Conservation (phyloP, 1,284 basidiomycete genomes). For the Papiliotrema flavescens region DNA sequence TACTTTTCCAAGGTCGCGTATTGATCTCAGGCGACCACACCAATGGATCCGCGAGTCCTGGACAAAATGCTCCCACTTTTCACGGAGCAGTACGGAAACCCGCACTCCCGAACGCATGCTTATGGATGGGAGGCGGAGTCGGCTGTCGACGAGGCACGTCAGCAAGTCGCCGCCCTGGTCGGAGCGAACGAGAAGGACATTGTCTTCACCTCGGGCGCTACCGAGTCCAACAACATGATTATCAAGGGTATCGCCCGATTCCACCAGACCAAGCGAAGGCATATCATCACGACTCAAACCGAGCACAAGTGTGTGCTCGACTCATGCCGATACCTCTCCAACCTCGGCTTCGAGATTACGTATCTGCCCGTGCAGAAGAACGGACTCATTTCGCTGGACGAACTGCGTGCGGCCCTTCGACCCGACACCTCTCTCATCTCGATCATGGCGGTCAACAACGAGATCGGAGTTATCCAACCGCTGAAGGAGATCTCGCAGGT, state of each 20-base stretch:
- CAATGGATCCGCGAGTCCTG: constrained; percentile 93
- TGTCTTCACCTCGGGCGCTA: constrained; percentile 96
- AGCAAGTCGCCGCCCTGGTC: constrained; percentile 87
- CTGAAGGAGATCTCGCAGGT: constrained; percentile 91
- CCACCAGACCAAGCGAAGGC: constrained; percentile 82
- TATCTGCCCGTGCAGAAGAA: constrained; percentile 90
- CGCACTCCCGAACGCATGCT: constrained; percentile 95
- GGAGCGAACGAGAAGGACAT: constrained; percentile 95
- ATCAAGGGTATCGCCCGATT: constrained; percentile 97
- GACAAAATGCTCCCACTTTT: constrained; percentile 96
- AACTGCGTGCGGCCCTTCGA: constrained; percentile 75
- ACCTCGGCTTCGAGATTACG: constrained; percentile 97
- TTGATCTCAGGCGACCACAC: constrained; percentile 77
- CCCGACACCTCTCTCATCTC: constrained; percentile 85
- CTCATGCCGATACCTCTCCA: constrained; percentile 89
- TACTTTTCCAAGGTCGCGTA: neutral
- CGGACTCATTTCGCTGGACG: constrained; percentile 73
- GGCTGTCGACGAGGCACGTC: constrained; percentile 86
- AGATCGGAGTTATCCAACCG: constrained; percentile 98
- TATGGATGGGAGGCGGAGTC: constrained; percentile 99
- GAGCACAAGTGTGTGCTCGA: constrained; percentile 99
- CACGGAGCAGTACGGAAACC: constrained; percentile 97
- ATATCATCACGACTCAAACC: constrained; percentile 88
- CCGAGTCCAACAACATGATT: constrained; percentile 97
- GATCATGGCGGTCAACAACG: constrained; percentile 99